Evolutionary conservation across 1,284 basidiomycete genomes (phyloP).

Genomic region (Lignosus rhinocerotis): DNA sequence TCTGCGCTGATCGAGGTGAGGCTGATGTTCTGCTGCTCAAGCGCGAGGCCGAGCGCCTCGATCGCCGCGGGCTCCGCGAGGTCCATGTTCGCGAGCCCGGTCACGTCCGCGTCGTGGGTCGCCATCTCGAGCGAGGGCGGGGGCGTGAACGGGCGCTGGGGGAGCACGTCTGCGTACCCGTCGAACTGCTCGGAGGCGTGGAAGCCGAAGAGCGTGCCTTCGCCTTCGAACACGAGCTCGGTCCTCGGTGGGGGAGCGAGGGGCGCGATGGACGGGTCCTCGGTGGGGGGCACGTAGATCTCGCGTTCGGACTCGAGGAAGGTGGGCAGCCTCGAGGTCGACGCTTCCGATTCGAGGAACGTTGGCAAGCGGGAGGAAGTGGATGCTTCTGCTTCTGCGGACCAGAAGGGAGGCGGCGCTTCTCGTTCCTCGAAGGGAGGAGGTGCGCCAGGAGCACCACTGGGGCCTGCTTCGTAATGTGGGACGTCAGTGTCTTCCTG

Average conservation of each 20-base stretch:
- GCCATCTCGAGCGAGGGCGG: constrained; percentile 75
- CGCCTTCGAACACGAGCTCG: constrained; percentile 54
- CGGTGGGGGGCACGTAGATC: constrained; percentile 58
- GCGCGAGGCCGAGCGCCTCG: constrained; percentile 56
- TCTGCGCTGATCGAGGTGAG: background rate
- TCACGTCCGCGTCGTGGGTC: constrained; percentile 63
- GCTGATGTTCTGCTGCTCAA: constrained; percentile 48
- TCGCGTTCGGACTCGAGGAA: constrained; percentile 78
- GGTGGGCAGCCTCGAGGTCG: constrained; percentile 56
- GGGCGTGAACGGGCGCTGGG: constrained; percentile 53
- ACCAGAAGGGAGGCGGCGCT: constrained; percentile 74
- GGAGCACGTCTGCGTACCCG: constrained; percentile 66
- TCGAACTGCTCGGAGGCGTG: constrained; percentile 69
- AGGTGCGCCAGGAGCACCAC: constrained; percentile 62
- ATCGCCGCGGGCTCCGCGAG: constrained; percentile 51
- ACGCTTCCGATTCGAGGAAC: constrained; percentile 58
- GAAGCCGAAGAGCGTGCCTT: constrained; percentile 76
- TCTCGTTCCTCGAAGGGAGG: constrained; percentile 83
- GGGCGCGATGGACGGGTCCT: constrained; percentile 38
- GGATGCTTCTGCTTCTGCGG: constrained; percentile 56
- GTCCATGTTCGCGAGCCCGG: constrained; percentile 55
- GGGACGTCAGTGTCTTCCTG: constrained; percentile 68
- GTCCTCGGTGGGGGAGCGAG: constrained; percentile 30
- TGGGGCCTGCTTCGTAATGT: constrained; percentile 73
- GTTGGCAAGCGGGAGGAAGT: constrained; percentile 42